Base-by-base conservation (phyloP, 805 yeast genomes). In the Sugiyamaella marilandica region DNA sequence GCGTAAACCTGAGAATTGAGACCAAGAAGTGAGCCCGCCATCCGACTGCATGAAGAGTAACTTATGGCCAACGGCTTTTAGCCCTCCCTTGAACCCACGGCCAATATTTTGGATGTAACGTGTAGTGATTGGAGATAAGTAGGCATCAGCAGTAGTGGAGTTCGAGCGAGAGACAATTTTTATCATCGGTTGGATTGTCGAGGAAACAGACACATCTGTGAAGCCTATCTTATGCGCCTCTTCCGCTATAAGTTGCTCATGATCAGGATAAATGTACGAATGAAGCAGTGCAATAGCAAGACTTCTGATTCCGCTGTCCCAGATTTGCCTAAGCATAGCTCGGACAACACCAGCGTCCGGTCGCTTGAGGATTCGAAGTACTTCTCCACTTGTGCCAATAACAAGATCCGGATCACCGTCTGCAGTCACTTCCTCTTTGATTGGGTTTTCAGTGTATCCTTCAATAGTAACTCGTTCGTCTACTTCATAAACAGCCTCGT, bases 401-500 rank as follows among this genome's bases (percentile, higher is more conserved):
- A 77, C 76, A 10, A 80, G 65, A 43, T 72, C 66, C 2, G 62
- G 55, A 41, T 70, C 73, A 2, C 65, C 62, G 29, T 59, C 63
- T 10, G 54, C 57, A 41, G 60, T 62, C 43, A 55, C 45, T 48
- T 58, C 50, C 50, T 54, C 50, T 18, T 62, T 57, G 45, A 65
- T 70, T 5, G 89, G 90, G 62, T 88, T 89, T 70, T 87, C 96
- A 2, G 85, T 78, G 62, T 77, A 88, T 61, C 82, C 87, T 62
- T 82, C 96, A 16, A 89, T 71, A 1, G 97, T 88, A 24, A 92
- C 91, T 58, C 98, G 76, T 69, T 92, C 98, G 63, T 90, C 95
- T 41, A 92, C 74, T 67, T 92, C 97, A 41, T 84, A 75, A 1
- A 92, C 97, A 2, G 76, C 66, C 49, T 84, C 83, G 62, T 89